Conservation (phyloP, 495 filamentous ascomycete species). For the Oidiodendron maius region DNA sequence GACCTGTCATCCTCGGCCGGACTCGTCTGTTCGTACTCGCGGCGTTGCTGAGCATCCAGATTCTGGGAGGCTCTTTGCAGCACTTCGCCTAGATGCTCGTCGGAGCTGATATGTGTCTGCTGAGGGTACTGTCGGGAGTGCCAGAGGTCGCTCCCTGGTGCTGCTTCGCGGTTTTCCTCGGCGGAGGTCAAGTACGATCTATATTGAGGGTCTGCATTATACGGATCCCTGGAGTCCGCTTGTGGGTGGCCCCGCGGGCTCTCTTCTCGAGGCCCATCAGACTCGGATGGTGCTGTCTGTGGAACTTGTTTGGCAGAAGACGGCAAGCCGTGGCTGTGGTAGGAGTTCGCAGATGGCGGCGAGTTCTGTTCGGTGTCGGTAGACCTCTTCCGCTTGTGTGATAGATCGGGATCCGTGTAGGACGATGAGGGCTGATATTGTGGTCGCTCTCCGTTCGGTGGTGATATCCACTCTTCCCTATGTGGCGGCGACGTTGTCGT, state of each 20-base stretch:
- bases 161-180: conserved; percentile 32
- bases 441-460: conserved; percentile 13
- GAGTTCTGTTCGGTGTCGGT: conserved; percentile 33
- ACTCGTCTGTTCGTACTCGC: conserved; percentile 39
- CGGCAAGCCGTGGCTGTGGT: conserved; percentile 27
- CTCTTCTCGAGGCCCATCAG: conserved; percentile 19
- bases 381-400: conserved; percentile 51
- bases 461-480: conserved; percentile 22
- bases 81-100: conserved; percentile 38
- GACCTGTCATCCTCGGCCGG: conserved; percentile 40
- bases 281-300: conserved; percentile 21
- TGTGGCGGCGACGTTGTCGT: conserved; percentile 19
- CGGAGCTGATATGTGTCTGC: conserved; percentile 34
- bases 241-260: conserved; percentile 12
- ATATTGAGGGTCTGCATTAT: conserved; percentile 25
- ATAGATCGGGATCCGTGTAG: conserved; percentile 33
- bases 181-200: conserved; percentile 24
- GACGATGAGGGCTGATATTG: conserved; percentile 19
- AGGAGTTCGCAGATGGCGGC: conserved; percentile 21
- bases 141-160: conserved; percentile 32
- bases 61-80: conserved; percentile 18
- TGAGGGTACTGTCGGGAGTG: conserved; percentile 33
- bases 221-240: conserved; percentile 35
- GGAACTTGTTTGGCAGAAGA: conserved; percentile 31
- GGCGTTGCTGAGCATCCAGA: conserved; percentile 21